These are phyloP conservation scores for Gossypium laxum DNA, from an alignment of 441 rosid genomes.

Conservation along the genomic window DNA sequence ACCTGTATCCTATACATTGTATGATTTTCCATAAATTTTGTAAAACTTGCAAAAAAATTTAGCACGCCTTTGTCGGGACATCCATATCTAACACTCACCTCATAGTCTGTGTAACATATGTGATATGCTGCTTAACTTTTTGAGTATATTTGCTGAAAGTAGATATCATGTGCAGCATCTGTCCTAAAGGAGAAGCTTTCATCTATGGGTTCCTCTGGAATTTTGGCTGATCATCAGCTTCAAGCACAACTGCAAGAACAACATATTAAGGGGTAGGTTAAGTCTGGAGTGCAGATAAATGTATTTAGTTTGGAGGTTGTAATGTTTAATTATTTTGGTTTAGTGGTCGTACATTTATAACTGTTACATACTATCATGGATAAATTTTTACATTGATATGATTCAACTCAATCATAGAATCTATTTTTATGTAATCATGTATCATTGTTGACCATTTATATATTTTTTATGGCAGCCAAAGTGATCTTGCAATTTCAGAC, in stretches of 20 bases:
- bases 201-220: slow-evolving; percentile 87
- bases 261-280: slow-evolving; percentile 62
- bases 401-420: background rate
- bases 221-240: slow-evolving; percentile 97
- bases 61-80: background rate
- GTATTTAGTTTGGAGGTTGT: background rate
- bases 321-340: slow-evolving; percentile 1
- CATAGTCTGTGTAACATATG: background rate
- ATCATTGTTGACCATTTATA: slow-evolving; percentile 2
- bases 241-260: slow-evolving; percentile 91
- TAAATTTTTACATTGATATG: background rate
- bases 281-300: background rate
- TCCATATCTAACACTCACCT: background rate
- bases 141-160: slow-evolving; percentile 29
- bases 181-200: slow-evolving; percentile 88
- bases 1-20: background rate
- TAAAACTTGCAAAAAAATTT: background rate
- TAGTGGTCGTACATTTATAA: background rate
- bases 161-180: slow-evolving; percentile 63
- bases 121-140: slow-evolving; percentile 9
- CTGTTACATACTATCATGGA: background rate
- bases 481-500: slow-evolving; percentile 78
- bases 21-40: background rate
- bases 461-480: slow-evolving; percentile 48
- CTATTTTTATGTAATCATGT: background rate